Evolutionary conservation across 805 yeast species (phyloP), one percentile per base, ranked within the genome.

Genomic region (Helenozyma rhizophorensis): DNA sequence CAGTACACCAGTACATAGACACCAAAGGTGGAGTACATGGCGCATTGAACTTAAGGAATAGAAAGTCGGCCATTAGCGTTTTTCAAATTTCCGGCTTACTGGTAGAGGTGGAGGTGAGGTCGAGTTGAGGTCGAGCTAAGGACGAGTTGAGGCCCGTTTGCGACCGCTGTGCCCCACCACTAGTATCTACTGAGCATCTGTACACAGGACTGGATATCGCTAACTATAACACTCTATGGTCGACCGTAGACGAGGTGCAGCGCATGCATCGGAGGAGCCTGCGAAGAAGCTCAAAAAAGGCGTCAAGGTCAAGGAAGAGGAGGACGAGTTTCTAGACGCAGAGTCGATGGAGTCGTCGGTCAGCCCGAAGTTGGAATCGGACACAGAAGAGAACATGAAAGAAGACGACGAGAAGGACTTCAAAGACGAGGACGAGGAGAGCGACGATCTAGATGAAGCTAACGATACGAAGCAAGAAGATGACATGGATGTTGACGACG

Each of bases 171-270:
- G n/a, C n/a, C n/a, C n/a, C n/a, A n/a, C n/a, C n/a, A n/a, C n/a
- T n/a, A n/a, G n/a, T n/a, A n/a, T n/a, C n/a, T n/a, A n/a, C n/a
- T n/a, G n/a, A n/a, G n/a, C n/a, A n/a, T n/a, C n/a, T n/a, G n/a
- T n/a, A n/a, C n/a, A n/a, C n/a, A n/a, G n/a, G n/a, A n/a, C n/a
- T n/a, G n/a, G n/a, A n/a, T n/a, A n/a, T n/a, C n/a, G n/a, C n/a
- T n/a, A n/a, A n/a, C n/a, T n/a, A n/a, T n/a, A n/a, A n/a, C n/a
- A 17, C 19, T 12, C 3, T 23, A 60, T 60, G 65, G 61, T 54
- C 14, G 69, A 60, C 34, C 56, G 59, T 31, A 63, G 60, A 40
- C 38, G 68, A 36, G 44, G 47, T 14, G 50, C 24, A 37, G 54
- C 13, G 37, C 45, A n/a, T 37, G 43, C 18, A 19, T 42, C 53